phyloP scores from a whole-genome alignment of 305 asterid genomes.

The Solanum hybrid region DNA sequence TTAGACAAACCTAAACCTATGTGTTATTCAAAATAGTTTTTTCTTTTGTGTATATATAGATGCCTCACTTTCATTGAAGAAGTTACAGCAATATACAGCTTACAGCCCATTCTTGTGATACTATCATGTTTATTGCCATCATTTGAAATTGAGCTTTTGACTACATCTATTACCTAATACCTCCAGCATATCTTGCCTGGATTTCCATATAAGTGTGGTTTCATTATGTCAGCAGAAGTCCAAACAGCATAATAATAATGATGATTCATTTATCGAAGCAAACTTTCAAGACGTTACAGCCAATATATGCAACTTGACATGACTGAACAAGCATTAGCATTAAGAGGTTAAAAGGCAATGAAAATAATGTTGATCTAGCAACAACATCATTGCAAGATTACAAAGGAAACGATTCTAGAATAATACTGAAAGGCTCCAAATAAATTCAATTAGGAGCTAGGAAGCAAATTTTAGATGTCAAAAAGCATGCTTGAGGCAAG shows the following conservation, averaged over 20 bases:
- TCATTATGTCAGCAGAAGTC: not conserved
- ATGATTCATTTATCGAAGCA: not conserved
- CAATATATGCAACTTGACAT: not conserved
- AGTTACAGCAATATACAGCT: not conserved
- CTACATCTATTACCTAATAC: not conserved
- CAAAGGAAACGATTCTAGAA: not conserved
- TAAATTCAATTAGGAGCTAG: not conserved
- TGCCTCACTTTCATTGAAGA: not conserved
- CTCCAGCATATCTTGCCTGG: not conserved
- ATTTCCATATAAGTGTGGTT: not conserved
- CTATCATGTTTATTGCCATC: not conserved
- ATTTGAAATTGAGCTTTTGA: not conserved
- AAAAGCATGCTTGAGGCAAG: not conserved
- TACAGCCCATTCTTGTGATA: not conserved
- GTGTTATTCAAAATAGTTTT: not conserved
- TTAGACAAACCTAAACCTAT: too few relatives aligned
- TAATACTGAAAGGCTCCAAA: not conserved
- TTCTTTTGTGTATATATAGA: not conserved
- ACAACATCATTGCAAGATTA: not conserved
- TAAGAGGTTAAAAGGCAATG: not conserved
- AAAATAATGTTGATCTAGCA: not conserved
- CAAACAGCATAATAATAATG: not conserved
- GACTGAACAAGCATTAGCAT: not conserved
- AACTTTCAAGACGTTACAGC: not conserved
- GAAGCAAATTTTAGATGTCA: not conserved